A percentile compares a stretch with the other conserved stretches of the same genome.
Evolutionary conservation across 805 yeast genomes (phyloP).

Genomic region (Novakomyces olei): DNA sequence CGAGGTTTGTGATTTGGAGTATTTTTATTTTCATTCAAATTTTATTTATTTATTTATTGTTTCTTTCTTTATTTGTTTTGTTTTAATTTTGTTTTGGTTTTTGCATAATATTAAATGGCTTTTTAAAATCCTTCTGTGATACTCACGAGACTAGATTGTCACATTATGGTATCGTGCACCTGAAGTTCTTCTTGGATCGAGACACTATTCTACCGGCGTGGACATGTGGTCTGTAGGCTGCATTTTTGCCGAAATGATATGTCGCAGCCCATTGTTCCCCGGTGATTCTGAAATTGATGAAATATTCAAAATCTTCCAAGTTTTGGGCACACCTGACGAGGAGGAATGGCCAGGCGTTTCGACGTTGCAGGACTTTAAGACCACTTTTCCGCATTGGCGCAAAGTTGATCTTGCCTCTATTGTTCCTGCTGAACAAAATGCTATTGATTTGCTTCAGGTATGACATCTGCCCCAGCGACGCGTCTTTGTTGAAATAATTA

Average conservation of each 20-base stretch:
- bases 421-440: conserved; percentile 68
- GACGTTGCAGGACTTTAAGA: conserved; percentile 75
- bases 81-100: no score
- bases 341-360: conserved; percentile 88
- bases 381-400: conserved; percentile 80
- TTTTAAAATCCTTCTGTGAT: not conserved
- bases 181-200: conserved; percentile 83
- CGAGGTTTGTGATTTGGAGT: conserved; percentile 34
- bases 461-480: not conserved
- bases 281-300: conserved; percentile 97
- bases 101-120: no score
- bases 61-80: no score
- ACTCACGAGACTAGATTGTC: conserved; percentile 21
- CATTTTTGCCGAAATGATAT: conserved; percentile 93
- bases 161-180: conserved; percentile 97
- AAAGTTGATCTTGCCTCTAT: conserved; percentile 43
- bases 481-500: not conserved
- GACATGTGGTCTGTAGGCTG: conserved; percentile 99
- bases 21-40: not conserved
- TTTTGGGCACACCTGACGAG: conserved; percentile 86
- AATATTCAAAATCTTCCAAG: conserved; percentile 75
- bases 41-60: not conserved
- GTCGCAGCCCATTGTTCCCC: conserved; percentile 83
- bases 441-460: conserved; percentile 51
- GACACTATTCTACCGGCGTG: conserved; percentile 92